A percentile compares a stretch with the other conserved stretches of the same genome.
These are phyloP conservation scores for Spinacia oleracea DNA, from an alignment of 179 eudicot species.

Conservation along the genomic window DNA sequence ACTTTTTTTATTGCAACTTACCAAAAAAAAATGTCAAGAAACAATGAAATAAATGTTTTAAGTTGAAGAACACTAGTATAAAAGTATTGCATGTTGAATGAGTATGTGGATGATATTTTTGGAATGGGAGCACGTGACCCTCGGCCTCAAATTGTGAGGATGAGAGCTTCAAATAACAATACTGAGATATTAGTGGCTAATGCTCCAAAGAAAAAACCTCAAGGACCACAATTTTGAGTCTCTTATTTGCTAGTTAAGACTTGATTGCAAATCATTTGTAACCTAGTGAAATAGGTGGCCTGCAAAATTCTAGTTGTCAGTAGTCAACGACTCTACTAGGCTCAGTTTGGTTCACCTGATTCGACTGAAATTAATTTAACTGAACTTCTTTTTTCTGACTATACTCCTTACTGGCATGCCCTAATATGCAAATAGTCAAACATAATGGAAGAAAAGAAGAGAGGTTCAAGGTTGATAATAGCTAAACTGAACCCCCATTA, in stretches of 20 bases:
- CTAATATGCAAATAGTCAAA: no score
- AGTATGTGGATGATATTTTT: constrained; percentile 20
- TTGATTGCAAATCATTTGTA: constrained; percentile 1
- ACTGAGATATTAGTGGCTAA: background rate
- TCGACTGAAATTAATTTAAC: no score
- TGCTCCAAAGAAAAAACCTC: background rate
- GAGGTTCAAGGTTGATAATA: no score
- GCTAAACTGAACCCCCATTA: no score
- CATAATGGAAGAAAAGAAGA: no score
- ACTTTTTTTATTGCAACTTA: background rate
- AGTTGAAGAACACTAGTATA: background rate
- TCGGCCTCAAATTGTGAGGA: constrained; percentile 12
- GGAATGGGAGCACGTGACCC: constrained; percentile 7
- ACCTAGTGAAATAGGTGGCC: background rate
- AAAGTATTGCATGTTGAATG: background rate
- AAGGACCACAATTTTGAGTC: constrained; percentile 21
- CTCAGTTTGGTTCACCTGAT: no score
- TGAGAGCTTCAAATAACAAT: background rate
- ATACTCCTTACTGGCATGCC: no score
- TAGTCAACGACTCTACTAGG: no score
- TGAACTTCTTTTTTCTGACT: no score
- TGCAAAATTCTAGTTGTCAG: no score
- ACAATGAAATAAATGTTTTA: background rate
- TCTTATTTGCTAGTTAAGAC: background rate
- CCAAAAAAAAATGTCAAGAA: background rate